A percentile compares a stretch with the other conserved stretches of the same genome.
These are phyloP conservation scores for Hypocrella siamensis DNA, from an alignment of 2,329 filamentous ascomycete genomes.

Conservation along the genomic window DNA sequence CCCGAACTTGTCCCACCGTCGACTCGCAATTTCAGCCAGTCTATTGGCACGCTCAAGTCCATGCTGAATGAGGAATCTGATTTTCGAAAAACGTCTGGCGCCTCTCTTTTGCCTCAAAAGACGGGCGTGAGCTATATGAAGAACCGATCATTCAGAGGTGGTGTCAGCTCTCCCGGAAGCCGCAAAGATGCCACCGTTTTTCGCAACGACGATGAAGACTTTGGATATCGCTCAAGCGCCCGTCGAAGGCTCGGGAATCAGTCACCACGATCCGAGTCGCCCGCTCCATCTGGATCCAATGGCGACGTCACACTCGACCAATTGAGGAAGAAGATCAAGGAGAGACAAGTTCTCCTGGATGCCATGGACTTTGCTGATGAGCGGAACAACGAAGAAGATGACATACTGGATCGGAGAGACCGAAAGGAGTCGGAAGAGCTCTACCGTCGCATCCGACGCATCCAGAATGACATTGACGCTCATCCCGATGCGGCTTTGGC, in stretches of 20 bases:
- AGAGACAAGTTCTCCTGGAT: slow-evolving; percentile 87
- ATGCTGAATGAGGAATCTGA: slow-evolving; percentile 84
- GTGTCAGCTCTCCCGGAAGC: slow-evolving; percentile 37
- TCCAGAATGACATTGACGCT: slow-evolving; percentile 87
- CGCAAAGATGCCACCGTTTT: slow-evolving; percentile 94
- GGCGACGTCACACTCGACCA: slow-evolving; percentile 82
- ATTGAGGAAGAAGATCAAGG: slow-evolving; percentile 77
- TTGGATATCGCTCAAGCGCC: slow-evolving; percentile 87
- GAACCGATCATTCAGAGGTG: slow-evolving; percentile 73
- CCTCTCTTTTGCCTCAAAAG: slow-evolving; percentile 80
- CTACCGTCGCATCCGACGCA: slow-evolving; percentile 76
- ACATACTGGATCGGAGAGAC: slow-evolving; percentile 78
- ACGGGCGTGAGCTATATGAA: slow-evolving; percentile 98
- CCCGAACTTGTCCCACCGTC: slow-evolving; percentile 90
- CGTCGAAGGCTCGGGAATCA: slow-evolving; percentile 68
- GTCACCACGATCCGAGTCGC: slow-evolving; percentile 69
- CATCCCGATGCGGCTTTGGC: slow-evolving; percentile 63
- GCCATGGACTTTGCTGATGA: slow-evolving; percentile 95
- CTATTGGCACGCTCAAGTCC: slow-evolving; percentile 83
- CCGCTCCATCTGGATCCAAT: slow-evolving; percentile 50
- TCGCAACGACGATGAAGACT: slow-evolving; percentile 86
- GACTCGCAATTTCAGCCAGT: slow-evolving; percentile 81
- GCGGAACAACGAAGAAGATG: slow-evolving; percentile 77
- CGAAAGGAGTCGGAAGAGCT: slow-evolving; percentile 85
- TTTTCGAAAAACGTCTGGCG: slow-evolving; percentile 73